Conservation (phyloP, 257 asterid species). For the Nicotiana knightiana region DNA sequence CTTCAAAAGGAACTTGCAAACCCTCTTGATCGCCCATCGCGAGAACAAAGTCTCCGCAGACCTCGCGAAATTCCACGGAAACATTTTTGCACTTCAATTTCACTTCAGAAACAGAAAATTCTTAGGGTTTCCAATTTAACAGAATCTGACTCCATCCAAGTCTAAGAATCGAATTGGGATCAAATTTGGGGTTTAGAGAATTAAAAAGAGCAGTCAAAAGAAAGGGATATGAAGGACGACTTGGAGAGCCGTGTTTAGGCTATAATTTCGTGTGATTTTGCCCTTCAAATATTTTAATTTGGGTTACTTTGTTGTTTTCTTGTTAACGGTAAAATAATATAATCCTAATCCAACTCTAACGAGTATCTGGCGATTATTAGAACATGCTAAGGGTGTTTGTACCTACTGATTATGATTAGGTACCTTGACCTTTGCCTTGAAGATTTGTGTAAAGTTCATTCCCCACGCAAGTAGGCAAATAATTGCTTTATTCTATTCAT, state of each 20-base stretch:
- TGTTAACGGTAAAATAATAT: neutral
- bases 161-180: neutral
- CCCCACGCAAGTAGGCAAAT: constrained; percentile 4
- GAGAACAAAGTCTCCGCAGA: constrained; percentile 98
- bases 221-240: neutral
- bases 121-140: neutral
- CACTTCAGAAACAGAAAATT: neutral
- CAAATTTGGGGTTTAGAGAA: neutral
- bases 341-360: neutral
- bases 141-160: constrained; percentile 4
- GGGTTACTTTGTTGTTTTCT: neutral
- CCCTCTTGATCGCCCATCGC: constrained; percentile 91
- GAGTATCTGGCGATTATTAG: neutral
- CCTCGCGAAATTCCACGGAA: constrained; percentile 79
- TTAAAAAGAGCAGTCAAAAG: neutral
- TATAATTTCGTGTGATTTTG: neutral
- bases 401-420: neutral
- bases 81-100: constrained; percentile 36
- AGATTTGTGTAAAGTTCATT: neutral
- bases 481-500: neutral
- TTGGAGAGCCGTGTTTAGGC: constrained; percentile 1
- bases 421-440: neutral
- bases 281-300: neutral
- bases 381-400: neutral
- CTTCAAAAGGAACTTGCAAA: constrained; percentile 85